phyloP scores from a whole-genome alignment of 345 rosid genomes.

The Ricinus communis region DNA sequence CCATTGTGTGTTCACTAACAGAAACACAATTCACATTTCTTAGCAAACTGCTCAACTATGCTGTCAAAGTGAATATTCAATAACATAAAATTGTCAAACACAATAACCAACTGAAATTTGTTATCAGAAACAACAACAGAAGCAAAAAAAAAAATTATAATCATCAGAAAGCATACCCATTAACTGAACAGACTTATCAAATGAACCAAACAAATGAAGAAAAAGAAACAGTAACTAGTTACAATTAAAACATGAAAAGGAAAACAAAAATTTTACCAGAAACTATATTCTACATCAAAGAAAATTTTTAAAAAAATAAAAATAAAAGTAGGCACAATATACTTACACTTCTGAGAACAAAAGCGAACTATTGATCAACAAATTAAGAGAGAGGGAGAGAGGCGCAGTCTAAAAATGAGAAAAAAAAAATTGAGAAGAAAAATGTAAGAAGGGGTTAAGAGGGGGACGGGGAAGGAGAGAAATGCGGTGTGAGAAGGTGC shows the following conservation, averaged over 20 bases:
- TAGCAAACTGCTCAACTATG: slow-evolving; percentile 17
- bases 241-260: too few relatives aligned
- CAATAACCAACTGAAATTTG: too few relatives aligned
- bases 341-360: neutral
- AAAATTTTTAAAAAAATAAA: too few relatives aligned
- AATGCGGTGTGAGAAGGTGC: neutral
- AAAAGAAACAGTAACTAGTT: neutral
- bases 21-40: slow-evolving; percentile 27
- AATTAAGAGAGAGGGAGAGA: too few relatives aligned
- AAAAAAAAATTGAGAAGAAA: too few relatives aligned
- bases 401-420: neutral
- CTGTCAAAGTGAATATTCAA: slow-evolving; percentile 20
- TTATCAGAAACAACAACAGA: neutral
- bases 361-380: neutral
- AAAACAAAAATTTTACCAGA: neutral
- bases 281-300: neutral
- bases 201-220: neutral
- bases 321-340: neutral
- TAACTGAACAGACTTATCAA: too few relatives aligned
- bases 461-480: neutral
- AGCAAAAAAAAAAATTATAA: neutral
- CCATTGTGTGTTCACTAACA: slow-evolving; percentile 44
- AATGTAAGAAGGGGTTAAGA: slow-evolving; percentile 10
- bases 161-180: neutral
- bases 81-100: neutral